Conservation (phyloP, 2,329 filamentous ascomycete genomes). For the Tolypocladium paradoxum region DNA sequence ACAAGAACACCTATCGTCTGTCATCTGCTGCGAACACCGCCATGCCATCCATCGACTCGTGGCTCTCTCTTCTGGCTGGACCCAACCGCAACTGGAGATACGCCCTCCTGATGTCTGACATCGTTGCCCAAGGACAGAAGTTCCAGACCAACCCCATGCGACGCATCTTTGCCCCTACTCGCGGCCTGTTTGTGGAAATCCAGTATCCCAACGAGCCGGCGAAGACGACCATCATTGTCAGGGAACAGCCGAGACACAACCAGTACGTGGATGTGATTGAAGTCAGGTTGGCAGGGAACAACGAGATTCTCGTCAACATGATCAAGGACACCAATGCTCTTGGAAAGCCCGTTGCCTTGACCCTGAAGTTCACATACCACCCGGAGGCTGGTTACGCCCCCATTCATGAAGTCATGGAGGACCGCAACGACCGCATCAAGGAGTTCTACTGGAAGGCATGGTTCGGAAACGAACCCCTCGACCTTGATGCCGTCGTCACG, state of each 20-base stretch:
- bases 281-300: slow-evolving; percentile 62
- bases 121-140: slow-evolving; percentile 89
- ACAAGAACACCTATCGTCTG: slow-evolving; percentile 77
- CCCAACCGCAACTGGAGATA: slow-evolving; percentile 84
- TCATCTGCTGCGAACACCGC: slow-evolving; percentile 62
- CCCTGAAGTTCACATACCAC: slow-evolving; percentile 84
- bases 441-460: slow-evolving; percentile 98
- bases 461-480: slow-evolving; percentile 80
- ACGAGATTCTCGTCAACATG: slow-evolving; percentile 79
- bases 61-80: slow-evolving; percentile 82
- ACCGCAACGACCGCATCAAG: slow-evolving; percentile 95
- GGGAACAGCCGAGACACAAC: slow-evolving; percentile 76
- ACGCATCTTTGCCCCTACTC: slow-evolving; percentile 77
- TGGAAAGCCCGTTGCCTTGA: slow-evolving; percentile 69
- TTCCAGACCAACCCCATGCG: slow-evolving; percentile 96
- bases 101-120: slow-evolving; percentile 85
- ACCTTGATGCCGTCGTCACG: slow-evolving; percentile 76
- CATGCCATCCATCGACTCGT: slow-evolving; percentile 70
- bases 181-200: slow-evolving; percentile 85
- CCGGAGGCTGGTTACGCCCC: slow-evolving; percentile 96
- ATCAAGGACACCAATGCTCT: slow-evolving; percentile 88
- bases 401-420: slow-evolving; percentile 91
- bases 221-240: slow-evolving; percentile 77
- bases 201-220: slow-evolving; percentile 66
- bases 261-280: slow-evolving; percentile 85